Evolutionary conservation across 139 green algal genomes (phyloP), one percentile per base, ranked within the genome.

Genomic region (Bryopsis sp.): DNA sequence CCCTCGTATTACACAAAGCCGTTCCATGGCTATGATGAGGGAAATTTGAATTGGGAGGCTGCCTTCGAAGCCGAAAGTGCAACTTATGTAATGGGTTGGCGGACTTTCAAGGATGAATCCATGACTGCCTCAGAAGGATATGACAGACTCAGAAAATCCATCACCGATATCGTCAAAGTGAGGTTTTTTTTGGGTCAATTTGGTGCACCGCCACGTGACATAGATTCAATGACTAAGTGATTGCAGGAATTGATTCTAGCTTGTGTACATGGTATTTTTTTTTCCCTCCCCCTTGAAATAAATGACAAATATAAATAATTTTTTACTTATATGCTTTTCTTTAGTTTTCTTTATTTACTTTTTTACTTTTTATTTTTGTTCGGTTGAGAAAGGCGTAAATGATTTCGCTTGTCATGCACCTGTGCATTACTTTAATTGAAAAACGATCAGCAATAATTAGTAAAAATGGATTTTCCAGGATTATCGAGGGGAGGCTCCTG

Each of bases 11-110:
- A 63, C 54, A 63, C 54, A 36, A 36, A 36, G n/a, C 54, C 24
- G n/a, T 63, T 63, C 26, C 54, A 63, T 63, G 54, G 19, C 11
- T 63, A 63, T 34, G 54, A 63, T 29, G 19, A 50, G 43, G 54
- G 54, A 19, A 63, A 63, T 34, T 34, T 63, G 54, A 35, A 29
- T 19, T 29, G 15, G 15, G 26, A 63, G n/a, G 54, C 54, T 36
- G 54, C 54, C n/a, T 63, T 63, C 7, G 54, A 85, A 72, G 80
- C 86, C 48, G 82, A 90, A 76, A 81, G 82, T 0, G 85, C 83
- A 2, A 82, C 79, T 0, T 75, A 84, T 8, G 77, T 77, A 33
- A 90, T 92, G 48, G 81, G 76, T 1, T 68, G 89, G n/a, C 76
- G 82, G 26, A 84, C 81, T 0, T 92, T 83, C 62, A 83, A 81